Percentiles rank a stretch among this genome's conserved stretches.
Evolutionary conservation across 306 rosid genomes (phyloP).

Genomic region (Mimosa bimucronata): DNA sequence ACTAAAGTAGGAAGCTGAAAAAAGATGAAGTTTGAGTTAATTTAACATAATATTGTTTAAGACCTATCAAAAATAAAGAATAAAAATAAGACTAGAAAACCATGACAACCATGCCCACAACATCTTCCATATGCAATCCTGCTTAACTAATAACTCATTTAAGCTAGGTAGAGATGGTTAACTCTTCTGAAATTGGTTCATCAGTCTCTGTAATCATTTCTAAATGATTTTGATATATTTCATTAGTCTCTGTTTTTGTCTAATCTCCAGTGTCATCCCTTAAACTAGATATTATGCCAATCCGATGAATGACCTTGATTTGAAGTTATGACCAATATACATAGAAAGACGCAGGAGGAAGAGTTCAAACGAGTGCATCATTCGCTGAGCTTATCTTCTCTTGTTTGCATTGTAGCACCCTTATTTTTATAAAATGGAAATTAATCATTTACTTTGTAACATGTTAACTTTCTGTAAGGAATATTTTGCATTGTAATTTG

Average conservation of each 20-base stretch:
- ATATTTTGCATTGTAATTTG: not conserved
- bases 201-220: not conserved
- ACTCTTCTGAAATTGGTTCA: not conserved
- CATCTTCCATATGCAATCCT: not conserved
- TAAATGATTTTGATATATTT: not conserved
- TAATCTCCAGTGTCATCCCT: not conserved
- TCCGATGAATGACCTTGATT: not conserved
- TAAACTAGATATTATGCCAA: constrained; percentile 5
- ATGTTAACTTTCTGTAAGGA: not conserved
- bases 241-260: not conserved
- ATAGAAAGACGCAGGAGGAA: not conserved
- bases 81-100: not conserved
- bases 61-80: not conserved
- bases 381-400: constrained; percentile 3
- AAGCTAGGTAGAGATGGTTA: not conserved
- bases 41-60: not conserved
- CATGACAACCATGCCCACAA: not conserved
- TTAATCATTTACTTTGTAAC: not conserved
- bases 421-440: not conserved
- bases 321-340: not conserved
- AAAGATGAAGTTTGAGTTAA: not conserved
- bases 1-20: not conserved
- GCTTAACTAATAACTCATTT: not conserved
- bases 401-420: constrained; percentile 15
- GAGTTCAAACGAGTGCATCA: not conserved